These are phyloP conservation scores for Serendipita sp. DNA, from an alignment of 768 basidiomycete species.

Conservation along the genomic window DNA sequence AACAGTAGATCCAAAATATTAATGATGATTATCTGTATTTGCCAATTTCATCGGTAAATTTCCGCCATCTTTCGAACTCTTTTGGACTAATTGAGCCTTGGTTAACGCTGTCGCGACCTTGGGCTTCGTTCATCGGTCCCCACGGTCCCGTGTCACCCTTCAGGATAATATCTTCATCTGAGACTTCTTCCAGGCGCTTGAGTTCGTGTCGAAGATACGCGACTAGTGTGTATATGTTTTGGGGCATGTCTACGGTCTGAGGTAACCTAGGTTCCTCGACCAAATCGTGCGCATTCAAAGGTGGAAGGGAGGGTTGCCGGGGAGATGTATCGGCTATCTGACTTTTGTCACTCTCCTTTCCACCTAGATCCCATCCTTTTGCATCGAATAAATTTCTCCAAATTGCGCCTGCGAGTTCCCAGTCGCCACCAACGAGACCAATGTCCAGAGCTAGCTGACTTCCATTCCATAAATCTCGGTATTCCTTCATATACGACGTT, in stretches of 20 bases:
- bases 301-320: constrained; percentile 5
- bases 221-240: constrained; percentile 55
- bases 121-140: constrained; percentile 8
- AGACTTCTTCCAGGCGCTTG: constrained; percentile 40
- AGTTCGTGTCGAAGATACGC: constrained; percentile 58
- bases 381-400: constrained; percentile 88
- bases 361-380: constrained; percentile 28
- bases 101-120: background rate
- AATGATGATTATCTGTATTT: background rate
- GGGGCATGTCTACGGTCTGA: constrained; percentile 40
- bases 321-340: constrained; percentile 6
- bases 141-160: constrained; percentile 19
- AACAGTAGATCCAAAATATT: no score
- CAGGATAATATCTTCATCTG: constrained; percentile 25
- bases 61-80: background rate
- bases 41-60: background rate
- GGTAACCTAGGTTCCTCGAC: background rate
- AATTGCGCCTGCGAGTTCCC: constrained; percentile 68
- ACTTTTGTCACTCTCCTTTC: background rate
- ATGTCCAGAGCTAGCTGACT: constrained; percentile 65
- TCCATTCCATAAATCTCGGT: constrained; percentile 85
- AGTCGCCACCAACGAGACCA: constrained; percentile 55
- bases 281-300: constrained; percentile 11
- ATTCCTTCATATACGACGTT: constrained; percentile 66
- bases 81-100: background rate